phyloP scores from a whole-genome alignment of 2,329 filamentous ascomycete species.

The Clonostachys rosea region DNA sequence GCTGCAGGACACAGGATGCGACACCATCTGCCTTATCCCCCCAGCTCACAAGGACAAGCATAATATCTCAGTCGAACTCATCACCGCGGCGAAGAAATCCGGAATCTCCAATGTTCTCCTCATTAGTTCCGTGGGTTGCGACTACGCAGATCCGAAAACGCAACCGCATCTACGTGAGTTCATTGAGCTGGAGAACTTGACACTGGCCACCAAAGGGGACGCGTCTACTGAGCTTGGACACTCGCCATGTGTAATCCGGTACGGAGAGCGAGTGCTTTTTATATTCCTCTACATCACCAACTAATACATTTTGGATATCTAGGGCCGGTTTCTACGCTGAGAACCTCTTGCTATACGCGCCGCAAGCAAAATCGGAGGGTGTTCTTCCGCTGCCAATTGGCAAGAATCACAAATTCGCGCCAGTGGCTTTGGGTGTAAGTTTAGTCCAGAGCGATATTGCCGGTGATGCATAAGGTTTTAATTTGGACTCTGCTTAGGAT shows the following conservation, averaged over 20 bases:
- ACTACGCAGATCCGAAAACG: constrained; percentile 40
- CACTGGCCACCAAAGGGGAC: constrained; percentile 38
- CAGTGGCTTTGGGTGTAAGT: constrained; percentile 38
- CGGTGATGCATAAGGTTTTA: neutral
- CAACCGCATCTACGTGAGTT: constrained; percentile 46
- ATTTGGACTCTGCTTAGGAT: constrained; percentile 23
- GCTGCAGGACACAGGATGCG: constrained; percentile 33
- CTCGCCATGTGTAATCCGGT: constrained; percentile 41
- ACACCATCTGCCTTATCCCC: constrained; percentile 44
- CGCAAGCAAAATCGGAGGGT: constrained; percentile 36
- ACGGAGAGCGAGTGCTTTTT: constrained; percentile 1
- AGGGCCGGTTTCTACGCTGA: constrained; percentile 46
- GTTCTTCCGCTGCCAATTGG: constrained; percentile 40
- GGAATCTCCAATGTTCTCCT: constrained; percentile 38
- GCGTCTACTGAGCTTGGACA: constrained; percentile 25
- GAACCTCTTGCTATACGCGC: constrained; percentile 41
- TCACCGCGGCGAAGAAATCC: constrained; percentile 36
- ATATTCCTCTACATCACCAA: too few relatives aligned
- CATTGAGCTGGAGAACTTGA: constrained; percentile 38
- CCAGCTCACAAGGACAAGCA: constrained; percentile 39
- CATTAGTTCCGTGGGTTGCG: constrained; percentile 41
- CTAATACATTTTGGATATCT: neutral
- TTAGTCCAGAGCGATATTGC: neutral
- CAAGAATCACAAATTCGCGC: constrained; percentile 40
- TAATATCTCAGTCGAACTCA: constrained; percentile 37